A percentile compares a stretch with the other conserved stretches of the same genome.
Evolutionary conservation across 2,329 filamentous ascomycete genomes (phyloP).

Genomic region (Colletotrichum abscissum): DNA sequence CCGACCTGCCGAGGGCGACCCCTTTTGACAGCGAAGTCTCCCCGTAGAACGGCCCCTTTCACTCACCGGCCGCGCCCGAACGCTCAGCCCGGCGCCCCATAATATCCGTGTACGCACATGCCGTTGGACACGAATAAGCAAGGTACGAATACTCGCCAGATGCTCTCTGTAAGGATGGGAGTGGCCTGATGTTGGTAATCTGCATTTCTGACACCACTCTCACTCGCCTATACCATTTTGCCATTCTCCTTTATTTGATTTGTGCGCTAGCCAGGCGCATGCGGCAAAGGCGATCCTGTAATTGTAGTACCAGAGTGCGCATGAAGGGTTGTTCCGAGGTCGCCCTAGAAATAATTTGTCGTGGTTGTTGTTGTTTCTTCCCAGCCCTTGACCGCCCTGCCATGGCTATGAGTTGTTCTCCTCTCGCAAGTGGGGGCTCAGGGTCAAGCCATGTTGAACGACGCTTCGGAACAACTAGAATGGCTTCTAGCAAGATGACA

Average conservation of each 20-base stretch:
- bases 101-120: background rate
- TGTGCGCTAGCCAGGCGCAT: background rate
- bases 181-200: constrained; percentile 16
- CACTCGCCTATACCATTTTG: background rate
- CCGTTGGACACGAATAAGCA: background rate
- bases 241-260: background rate
- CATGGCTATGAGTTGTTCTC: background rate
- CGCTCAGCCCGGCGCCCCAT: background rate
- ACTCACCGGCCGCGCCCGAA: background rate
- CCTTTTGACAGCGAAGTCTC: background rate
- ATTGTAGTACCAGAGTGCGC: background rate
- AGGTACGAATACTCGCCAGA: background rate
- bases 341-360: too few species aligned
- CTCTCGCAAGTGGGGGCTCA: background rate
- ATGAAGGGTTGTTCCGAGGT: background rate
- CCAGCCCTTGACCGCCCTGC: background rate
- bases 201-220: background rate
- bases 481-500: background rate
- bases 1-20: background rate
- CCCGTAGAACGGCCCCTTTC: background rate
- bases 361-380: background rate
- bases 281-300: background rate
- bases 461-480: constrained; percentile 9
- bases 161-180: constrained; percentile 12
- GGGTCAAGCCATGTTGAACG: constrained; percentile 13